Percentiles rank a stretch among this genome's conserved stretches.
phyloP scores from a whole-genome alignment of 1,284 basidiomycete genomes.

The Sporisorium sorghi region DNA sequence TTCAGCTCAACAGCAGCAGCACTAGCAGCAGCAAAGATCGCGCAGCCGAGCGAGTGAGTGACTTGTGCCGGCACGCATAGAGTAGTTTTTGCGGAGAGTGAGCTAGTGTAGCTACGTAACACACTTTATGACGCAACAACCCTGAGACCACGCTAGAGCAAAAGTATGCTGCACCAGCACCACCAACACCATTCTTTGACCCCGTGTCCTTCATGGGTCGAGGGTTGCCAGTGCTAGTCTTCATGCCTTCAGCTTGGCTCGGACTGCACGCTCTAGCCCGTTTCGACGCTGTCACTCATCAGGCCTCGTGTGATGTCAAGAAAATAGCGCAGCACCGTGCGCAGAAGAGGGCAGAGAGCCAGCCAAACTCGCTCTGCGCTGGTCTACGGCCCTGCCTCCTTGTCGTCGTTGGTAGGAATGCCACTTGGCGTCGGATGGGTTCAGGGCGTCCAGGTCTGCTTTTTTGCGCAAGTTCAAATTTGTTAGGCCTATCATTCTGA shows the following conservation, averaged over 20 bases:
- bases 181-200: background rate
- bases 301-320: background rate
- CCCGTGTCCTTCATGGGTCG: slow-evolving; percentile 17
- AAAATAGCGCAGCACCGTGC: slow-evolving; percentile 22
- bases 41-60: slow-evolving; percentile 12
- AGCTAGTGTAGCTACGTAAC: too few species aligned
- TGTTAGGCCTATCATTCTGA: too few species aligned
- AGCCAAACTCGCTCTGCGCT: too few species aligned
- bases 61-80: slow-evolving; percentile 5
- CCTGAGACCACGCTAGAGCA: slow-evolving; percentile 24
- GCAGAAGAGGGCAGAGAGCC: too few species aligned
- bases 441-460: too few species aligned
- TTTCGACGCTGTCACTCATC: background rate
- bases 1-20: too few species aligned
- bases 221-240: slow-evolving; percentile 14
- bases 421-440: too few species aligned
- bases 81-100: background rate
- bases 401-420: too few species aligned
- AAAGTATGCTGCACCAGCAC: background rate
- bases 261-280: background rate
- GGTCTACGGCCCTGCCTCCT: too few species aligned
- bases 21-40: slow-evolving; percentile 12
- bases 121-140: too few species aligned
- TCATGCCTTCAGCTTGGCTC: background rate
- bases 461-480: too few species aligned